phyloP scores from a whole-genome alignment of 2,329 filamentous ascomycete genomes.

The Cordyceps cicadae region DNA sequence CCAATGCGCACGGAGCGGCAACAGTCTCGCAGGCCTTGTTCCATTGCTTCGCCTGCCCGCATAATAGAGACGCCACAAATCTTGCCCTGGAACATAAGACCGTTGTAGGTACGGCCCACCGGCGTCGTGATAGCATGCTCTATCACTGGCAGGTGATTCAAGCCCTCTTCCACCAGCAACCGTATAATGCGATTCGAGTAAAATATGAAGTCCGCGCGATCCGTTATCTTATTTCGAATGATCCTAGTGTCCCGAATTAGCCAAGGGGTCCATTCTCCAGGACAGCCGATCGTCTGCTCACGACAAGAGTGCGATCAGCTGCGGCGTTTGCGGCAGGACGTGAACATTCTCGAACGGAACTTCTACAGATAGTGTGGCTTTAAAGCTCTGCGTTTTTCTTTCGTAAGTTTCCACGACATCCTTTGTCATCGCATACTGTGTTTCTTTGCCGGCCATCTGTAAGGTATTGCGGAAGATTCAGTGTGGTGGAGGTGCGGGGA shows the following conservation, averaged over 20 bases:
- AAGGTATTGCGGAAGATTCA: no score
- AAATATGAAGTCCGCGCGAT: constrained; percentile 95
- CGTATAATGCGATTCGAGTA: constrained; percentile 98
- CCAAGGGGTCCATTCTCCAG: background rate
- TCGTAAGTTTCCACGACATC: constrained; percentile 7
- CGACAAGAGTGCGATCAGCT: constrained; percentile 96
- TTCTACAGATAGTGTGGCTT: constrained; percentile 77
- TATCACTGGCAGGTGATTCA: constrained; percentile 91
- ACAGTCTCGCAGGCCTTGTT: constrained; percentile 91
- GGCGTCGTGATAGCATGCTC: constrained; percentile 86
- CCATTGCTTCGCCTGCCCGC: constrained; percentile 97
- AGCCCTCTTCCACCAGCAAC: constrained; percentile 87
- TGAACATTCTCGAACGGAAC: constrained; percentile 81
- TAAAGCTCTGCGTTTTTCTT: constrained; percentile 62
- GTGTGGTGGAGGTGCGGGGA: no score
- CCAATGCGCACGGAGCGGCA: constrained; percentile 96
- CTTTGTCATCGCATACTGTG: background rate
- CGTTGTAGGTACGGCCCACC: constrained; percentile 77
- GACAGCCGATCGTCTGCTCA: constrained; percentile 42
- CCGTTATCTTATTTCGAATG: constrained; percentile 85
- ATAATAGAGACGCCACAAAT: constrained; percentile 98
- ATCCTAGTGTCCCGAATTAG: constrained; percentile 53
- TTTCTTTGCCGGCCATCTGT: background rate
- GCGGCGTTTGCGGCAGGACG: constrained; percentile 84
- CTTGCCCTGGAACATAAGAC: constrained; percentile 93